Conservation (phyloP, 345 rosid genomes). For the Clausena lansium region DNA sequence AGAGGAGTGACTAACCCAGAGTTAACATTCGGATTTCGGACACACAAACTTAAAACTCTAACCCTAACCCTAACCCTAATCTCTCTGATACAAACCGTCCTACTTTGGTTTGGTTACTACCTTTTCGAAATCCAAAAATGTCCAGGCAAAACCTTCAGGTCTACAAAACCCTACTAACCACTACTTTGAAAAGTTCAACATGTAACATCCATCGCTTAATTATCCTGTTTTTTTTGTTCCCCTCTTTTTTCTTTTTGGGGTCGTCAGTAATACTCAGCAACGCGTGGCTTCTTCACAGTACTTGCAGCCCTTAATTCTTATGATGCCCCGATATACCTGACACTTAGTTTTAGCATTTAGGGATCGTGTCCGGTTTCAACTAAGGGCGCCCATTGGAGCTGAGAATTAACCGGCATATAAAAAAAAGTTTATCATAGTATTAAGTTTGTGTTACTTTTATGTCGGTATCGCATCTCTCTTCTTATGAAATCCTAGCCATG, state of each 20-base stretch:
- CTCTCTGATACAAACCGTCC: not conserved
- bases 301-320: not conserved
- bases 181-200: conserved; percentile 12
- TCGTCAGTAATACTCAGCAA: conserved; percentile 3
- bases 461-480: not conserved
- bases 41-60: not conserved
- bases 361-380: not conserved
- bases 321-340: not conserved
- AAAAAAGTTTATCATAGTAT: not conserved
- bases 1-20: not conserved
- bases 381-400: not conserved
- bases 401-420: not conserved
- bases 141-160: conserved; percentile 23
- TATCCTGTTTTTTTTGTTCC: not conserved
- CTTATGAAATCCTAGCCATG: not conserved
- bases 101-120: not conserved
- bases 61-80: not conserved
- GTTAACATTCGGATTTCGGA: not conserved
- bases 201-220: conserved; percentile 5
- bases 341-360: not conserved
- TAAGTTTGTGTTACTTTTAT: not conserved
- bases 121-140: conserved; percentile 27
- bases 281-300: conserved; percentile 27
- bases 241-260: not conserved
- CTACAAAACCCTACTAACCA: not conserved